Conservation (phyloP, 2,329 filamentous ascomycete species). For the Diaporthe citri region DNA sequence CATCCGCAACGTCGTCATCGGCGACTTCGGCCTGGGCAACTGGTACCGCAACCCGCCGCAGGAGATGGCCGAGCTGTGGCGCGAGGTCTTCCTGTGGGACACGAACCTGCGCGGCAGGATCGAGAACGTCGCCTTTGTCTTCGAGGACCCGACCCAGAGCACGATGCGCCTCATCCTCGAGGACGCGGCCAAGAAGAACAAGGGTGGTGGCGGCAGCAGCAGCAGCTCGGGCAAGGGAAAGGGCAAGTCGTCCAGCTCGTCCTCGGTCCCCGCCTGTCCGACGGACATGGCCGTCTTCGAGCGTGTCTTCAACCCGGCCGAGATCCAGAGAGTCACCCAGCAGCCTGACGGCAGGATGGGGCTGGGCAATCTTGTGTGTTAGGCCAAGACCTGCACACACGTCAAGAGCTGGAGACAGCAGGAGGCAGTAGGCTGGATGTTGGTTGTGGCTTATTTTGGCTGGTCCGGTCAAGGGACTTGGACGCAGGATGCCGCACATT, state of each 20-base stretch:
- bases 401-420: background rate
- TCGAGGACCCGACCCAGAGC: slow-evolving; percentile 69
- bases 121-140: slow-evolving; percentile 72
- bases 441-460: slow-evolving; percentile 15
- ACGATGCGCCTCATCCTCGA: slow-evolving; percentile 66
- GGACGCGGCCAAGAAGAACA: slow-evolving; percentile 66
- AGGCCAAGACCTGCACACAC: background rate
- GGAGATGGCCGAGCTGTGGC: slow-evolving; percentile 75
- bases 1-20: slow-evolving; percentile 70
- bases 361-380: slow-evolving; percentile 63
- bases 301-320: slow-evolving; percentile 62
- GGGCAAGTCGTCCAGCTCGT: slow-evolving; percentile 36
- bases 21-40: slow-evolving; percentile 75
- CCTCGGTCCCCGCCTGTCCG: slow-evolving; percentile 41
- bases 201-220: slow-evolving; percentile 43
- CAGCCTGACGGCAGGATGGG: slow-evolving; percentile 68
- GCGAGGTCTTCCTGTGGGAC: slow-evolving; percentile 73
- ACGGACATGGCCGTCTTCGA: slow-evolving; percentile 67
- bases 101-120: slow-evolving; percentile 73
- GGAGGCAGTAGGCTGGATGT: background rate
- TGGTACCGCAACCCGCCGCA: slow-evolving; percentile 73
- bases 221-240: slow-evolving; percentile 45
- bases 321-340: slow-evolving; percentile 63
- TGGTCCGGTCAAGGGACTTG: slow-evolving; percentile 13
- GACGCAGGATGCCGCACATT: slow-evolving; percentile 26